These are phyloP conservation scores for Pythium sukuiense DNA, from an alignment of 352 stramenopile genomes.

Conservation along the genomic window DNA sequence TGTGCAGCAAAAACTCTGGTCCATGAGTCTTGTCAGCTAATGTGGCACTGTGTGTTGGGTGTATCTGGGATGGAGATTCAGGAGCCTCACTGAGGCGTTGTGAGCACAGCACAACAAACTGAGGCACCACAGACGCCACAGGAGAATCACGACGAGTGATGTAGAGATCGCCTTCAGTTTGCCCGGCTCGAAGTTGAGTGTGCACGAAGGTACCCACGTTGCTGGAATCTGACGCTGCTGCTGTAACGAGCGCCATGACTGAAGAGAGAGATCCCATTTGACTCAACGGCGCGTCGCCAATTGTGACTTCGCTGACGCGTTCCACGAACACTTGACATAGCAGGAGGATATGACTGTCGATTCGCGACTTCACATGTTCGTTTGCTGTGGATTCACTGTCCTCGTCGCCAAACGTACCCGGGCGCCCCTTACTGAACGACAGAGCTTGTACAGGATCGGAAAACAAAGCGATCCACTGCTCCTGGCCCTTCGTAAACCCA, in stretches of 20 bases:
- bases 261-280: slow-evolving; percentile 10
- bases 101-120: slow-evolving; percentile 25
- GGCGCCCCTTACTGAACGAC: slow-evolving; percentile 6
- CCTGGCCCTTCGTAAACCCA: slow-evolving; percentile 22
- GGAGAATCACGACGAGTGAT: neutral
- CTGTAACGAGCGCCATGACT: slow-evolving; percentile 8
- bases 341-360: slow-evolving; percentile 21
- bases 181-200: neutral
- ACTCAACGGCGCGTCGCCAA: slow-evolving; percentile 8
- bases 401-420: neutral
- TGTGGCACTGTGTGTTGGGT: neutral
- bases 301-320: slow-evolving; percentile 10
- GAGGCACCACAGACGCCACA: slow-evolving; percentile 4
- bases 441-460: slow-evolving; percentile 20
- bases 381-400: neutral
- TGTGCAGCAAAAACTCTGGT: slow-evolving; percentile 9
- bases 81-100: neutral
- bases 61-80: neutral
- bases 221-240: neutral
- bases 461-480: slow-evolving; percentile 22
- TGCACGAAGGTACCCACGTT: slow-evolving; percentile 5
- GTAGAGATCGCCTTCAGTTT: slow-evolving; percentile 13
- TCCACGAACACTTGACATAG: slow-evolving; percentile 17
- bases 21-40: neutral
- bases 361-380: neutral